Conservation (phyloP, 2,329 filamentous ascomycete species). For the Monosporascus sp. region DNA sequence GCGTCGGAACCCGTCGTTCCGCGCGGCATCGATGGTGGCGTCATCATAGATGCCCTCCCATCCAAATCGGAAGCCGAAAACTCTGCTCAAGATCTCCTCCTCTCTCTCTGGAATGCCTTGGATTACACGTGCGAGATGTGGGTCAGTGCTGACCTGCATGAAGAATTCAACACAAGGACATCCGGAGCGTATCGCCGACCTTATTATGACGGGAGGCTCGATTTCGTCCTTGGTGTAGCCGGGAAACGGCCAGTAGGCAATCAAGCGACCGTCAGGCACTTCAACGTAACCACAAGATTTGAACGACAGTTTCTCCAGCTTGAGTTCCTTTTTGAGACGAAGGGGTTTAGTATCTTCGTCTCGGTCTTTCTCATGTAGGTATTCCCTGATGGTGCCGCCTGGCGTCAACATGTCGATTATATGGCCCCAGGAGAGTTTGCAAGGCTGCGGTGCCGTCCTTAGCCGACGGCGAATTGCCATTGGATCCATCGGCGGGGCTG, state of each 20-base stretch:
- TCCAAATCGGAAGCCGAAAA: conserved; percentile 31
- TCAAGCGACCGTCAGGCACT: conserved; percentile 27
- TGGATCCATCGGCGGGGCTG: background rate
- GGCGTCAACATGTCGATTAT: conserved; percentile 38
- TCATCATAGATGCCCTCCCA: conserved; percentile 31
- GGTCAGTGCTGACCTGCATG: conserved; percentile 33
- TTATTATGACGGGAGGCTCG: background rate
- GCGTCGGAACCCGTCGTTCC: conserved; percentile 27
- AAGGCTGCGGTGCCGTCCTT: conserved; percentile 13
- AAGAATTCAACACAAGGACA: conserved; percentile 7
- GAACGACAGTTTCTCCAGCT: conserved; percentile 40
- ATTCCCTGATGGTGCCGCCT: conserved; percentile 24
- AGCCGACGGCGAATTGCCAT: background rate
- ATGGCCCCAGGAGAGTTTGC: conserved; percentile 34
- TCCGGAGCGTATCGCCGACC: too few species aligned
- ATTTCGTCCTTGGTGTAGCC: conserved; percentile 7
- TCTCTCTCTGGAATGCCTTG: conserved; percentile 26
- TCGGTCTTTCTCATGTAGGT: conserved; percentile 2
- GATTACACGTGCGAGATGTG: conserved; percentile 29
- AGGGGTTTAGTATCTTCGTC: background rate
- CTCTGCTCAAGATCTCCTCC: conserved; percentile 18
- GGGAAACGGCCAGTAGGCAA: conserved; percentile 17
- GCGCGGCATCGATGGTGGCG: conserved; percentile 26
- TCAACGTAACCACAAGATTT: conserved; percentile 57
- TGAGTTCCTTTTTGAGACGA: conserved; percentile 6